Evolutionary conservation across 1,284 basidiomycete species (phyloP).

Genomic region (Cystobasidiaceae sp.): DNA sequence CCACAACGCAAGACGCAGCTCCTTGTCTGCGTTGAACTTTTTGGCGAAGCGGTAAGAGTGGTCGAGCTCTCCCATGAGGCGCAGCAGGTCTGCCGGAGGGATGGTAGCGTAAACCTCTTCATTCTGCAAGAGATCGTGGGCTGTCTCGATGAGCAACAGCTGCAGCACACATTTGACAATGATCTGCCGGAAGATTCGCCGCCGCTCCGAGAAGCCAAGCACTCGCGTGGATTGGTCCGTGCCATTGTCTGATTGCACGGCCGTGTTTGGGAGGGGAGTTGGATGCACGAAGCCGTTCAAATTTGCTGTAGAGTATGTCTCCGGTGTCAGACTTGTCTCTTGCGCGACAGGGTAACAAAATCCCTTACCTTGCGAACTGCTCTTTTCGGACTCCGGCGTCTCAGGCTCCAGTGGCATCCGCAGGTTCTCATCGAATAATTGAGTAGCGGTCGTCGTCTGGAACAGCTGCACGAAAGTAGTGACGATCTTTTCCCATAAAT

Average conservation of each 20-base stretch:
- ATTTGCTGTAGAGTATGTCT: conserved; percentile 4
- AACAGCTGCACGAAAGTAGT: conserved; percentile 93
- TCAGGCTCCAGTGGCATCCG: conserved; percentile 66
- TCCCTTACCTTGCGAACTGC: conserved; percentile 43
- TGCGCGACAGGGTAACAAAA: neutral
- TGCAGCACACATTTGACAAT: conserved; percentile 99
- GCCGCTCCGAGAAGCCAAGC: conserved; percentile 57
- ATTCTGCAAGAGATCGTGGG: conserved; percentile 90
- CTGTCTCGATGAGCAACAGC: conserved; percentile 92
- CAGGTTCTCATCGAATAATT: conserved; percentile 86
- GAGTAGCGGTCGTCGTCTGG: conserved; percentile 94
- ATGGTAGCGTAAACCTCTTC: conserved; percentile 88
- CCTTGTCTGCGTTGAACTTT: conserved; percentile 97
- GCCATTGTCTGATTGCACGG: conserved; percentile 46
- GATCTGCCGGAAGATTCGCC: conserved; percentile 94
- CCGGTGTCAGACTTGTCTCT: neutral
- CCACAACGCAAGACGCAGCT: conserved; percentile 92
- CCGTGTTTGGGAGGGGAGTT: conserved; percentile 57
- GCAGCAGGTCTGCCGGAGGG: conserved; percentile 84
- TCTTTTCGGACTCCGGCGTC: conserved; percentile 51
- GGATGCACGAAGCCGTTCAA: conserved; percentile 21
- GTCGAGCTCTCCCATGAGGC: conserved; percentile 89
- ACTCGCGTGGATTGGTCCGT: neutral
- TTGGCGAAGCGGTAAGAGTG: conserved; percentile 96
- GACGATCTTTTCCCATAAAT: conserved; percentile 86